Conservation (phyloP, 2,329 filamentous ascomycete species). For the Xylaria multiplex region DNA sequence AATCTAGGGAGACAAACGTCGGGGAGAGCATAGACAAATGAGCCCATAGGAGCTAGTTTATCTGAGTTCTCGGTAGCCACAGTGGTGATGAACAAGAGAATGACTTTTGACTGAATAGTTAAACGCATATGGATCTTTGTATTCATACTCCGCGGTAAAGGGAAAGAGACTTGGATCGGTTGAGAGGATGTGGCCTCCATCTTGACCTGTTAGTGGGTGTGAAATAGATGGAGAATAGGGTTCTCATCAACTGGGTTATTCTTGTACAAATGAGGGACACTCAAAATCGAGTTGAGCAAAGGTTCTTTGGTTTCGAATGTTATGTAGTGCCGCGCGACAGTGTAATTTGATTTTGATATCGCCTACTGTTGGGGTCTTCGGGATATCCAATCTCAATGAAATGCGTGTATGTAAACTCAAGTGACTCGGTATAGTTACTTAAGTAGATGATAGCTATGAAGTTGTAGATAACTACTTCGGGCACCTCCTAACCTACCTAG, state of each 20-base stretch:
- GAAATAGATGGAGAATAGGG: background rate
- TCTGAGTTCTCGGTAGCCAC: constrained; percentile 63
- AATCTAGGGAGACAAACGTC: constrained; percentile 68
- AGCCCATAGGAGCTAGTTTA: constrained; percentile 73
- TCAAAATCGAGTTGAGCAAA: background rate
- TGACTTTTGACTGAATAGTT: constrained; percentile 65
- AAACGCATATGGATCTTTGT: constrained; percentile 70
- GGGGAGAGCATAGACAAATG: constrained; percentile 92
- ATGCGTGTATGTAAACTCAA: no score
- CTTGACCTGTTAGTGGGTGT: constrained; percentile 3
- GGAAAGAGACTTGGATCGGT: constrained; percentile 63
- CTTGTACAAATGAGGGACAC: background rate
- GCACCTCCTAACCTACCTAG: no score
- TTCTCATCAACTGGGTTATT: background rate
- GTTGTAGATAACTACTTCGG: no score
- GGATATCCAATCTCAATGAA: no score
- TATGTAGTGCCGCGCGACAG: no score
- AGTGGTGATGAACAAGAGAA: constrained; percentile 71
- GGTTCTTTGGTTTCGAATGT: no score
- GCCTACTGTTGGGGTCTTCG: no score
- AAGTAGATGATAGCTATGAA: no score
- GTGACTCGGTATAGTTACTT: no score
- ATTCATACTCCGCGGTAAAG: constrained; percentile 68
- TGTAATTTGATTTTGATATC: no score
- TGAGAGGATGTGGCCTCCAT: constrained; percentile 42